These are phyloP conservation scores for Macrolepiota dolichaula DNA, from an alignment of 768 basidiomycete species.

Conservation along the genomic window DNA sequence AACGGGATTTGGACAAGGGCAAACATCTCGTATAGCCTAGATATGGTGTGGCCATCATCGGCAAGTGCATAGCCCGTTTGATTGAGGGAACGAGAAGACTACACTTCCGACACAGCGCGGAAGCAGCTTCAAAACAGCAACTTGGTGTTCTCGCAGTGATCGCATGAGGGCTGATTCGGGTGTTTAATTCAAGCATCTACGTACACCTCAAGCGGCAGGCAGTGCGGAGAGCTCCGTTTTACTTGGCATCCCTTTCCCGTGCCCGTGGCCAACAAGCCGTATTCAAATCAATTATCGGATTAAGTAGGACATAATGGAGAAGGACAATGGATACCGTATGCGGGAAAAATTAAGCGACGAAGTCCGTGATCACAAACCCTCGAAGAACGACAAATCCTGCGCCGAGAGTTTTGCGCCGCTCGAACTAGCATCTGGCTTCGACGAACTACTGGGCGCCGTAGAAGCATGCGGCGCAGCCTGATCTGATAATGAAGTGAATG, in stretches of 20 bases:
- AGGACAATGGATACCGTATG: not conserved
- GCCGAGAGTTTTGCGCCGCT: conserved; percentile 61
- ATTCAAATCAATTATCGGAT: not conserved
- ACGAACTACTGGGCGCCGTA: conserved; percentile 10
- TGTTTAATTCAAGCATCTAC: not conserved
- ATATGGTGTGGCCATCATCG: not conserved
- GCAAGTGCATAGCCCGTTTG: not conserved
- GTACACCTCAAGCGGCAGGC: not conserved
- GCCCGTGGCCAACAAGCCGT: not conserved
- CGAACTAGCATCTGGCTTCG: conserved; percentile 19
- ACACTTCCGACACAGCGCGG: not conserved
- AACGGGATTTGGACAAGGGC: not conserved
- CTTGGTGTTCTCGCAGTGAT: not conserved
- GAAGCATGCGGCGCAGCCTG: conserved; percentile 38
- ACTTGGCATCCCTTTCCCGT: not conserved
- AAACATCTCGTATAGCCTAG: not conserved
- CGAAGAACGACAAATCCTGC: conserved; percentile 86
- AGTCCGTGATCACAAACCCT: conserved; percentile 39
- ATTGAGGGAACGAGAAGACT: not conserved
- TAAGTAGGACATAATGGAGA: not conserved
- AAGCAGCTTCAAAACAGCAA: conserved; percentile 1
- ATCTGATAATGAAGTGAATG: conserved; percentile 36
- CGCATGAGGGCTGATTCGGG: not conserved
- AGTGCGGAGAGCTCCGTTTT: not conserved
- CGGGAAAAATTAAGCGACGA: not conserved